Base-by-base conservation (phyloP, 2,329 filamentous ascomycete species). In the Dactylellina drechsleri region DNA sequence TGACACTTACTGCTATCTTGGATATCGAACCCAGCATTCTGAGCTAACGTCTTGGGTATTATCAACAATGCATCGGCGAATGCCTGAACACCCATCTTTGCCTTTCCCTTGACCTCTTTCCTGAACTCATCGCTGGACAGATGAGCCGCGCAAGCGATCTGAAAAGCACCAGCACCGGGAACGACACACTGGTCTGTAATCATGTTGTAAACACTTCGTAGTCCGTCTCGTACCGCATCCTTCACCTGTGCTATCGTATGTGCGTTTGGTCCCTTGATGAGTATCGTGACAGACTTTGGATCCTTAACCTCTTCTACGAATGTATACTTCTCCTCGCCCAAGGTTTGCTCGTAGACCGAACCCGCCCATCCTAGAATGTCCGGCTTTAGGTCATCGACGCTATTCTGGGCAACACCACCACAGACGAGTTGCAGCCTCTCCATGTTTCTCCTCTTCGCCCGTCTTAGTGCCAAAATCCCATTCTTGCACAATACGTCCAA, bases 241-340 rank as follows among this genome's bases (percentile, higher is more conserved):
- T 93, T 96, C 81, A 99, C 93, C 83, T 99, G 95, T 13, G 91
- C 89, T 80, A 99, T 99, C 76, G 94, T 98, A 85, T 99, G 95
- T 81, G 90, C 86, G 83, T 99, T 99, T 77, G 95, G 95, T 23
- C 78, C 95, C 86, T 98, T 99, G 86, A 99, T 98, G 80, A 99
- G 87, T 36, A 99, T 86, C 15, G 95, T 99, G 54, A 99, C 95
- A 0, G 94, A 97, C 85, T 99, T 99, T 77, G 95, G 92, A 76
- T 98, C 93, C 86, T 97, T 98, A 80, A 99, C 95, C 79, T 99
- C 95, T 84, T 99, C 95, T 76, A 99, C 87, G 82, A 99, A 99
- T 4, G 95, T 99, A 85, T 92, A 99, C 85, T 99, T 99, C 86
- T 99, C 95, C 86, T 99, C 95, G 77, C 95, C 95, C 8, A 99